Evolutionary conservation across 2,329 filamentous ascomycete species (phyloP), one percentile per base, ranked within the genome.

Genomic region (Epichloe festucae): DNA sequence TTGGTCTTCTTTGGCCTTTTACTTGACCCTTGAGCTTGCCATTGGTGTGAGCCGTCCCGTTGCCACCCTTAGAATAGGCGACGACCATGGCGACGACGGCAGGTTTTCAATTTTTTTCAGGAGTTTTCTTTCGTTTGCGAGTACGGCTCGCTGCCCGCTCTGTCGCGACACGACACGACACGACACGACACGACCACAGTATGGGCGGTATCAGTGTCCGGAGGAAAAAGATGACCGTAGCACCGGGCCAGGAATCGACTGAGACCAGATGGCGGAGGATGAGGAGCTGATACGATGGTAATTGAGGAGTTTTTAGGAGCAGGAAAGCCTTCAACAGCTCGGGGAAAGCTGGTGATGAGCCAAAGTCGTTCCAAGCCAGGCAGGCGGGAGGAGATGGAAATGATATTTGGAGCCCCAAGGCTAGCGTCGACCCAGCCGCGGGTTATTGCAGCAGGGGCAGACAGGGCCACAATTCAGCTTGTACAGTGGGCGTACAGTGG

Each of bases 31-130:
- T 66, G 44, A 60, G 53, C 54, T 67, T 63, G 48, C 60, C 62
- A 52, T 66, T 67, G 44, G 55, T 53, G 49, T 70, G 68, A 50
- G 63, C 56, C 48, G 67, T 64, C 58, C 72, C 70, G 59, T 71
- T 75, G 54, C 65, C 63, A 58, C 60, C 60, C 53, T 57, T 60
- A 52, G 64, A 55, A 58, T 67, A 62, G 56, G 60, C 65, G 69
- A 72, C 71, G 59, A 57, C 57, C 53, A 54, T 54, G 44, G 21
- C 38, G 47, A 34, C n/a, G 36, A 43, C 15, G 38, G 14, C 34
- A 15, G 34, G 3, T 5, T 15, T 8, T 12, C 43, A 1, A 6
- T 10, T 4, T 31, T 31, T n/a, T 3, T 2, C 5, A 10, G 5
- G n/a, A 5, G 10, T 46, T 6, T 31, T 45, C 5, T 7, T 49